Conservation (phyloP, 176 grass and related monocot genomes). For the Echinochloa phyllopogon region DNA sequence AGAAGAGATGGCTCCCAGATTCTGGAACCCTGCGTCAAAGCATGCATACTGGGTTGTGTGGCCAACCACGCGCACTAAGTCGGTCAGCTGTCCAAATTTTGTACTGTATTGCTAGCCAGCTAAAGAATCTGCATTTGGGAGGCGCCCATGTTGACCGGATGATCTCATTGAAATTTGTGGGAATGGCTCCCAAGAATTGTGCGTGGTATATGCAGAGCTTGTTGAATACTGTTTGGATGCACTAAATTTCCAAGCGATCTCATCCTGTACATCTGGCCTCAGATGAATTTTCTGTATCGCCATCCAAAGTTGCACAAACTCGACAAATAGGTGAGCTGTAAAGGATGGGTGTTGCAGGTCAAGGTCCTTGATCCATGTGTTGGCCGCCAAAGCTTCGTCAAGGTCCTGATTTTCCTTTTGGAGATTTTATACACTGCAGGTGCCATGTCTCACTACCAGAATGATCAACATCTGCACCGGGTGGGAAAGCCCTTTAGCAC, state of each 20-base stretch:
- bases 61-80: no score
- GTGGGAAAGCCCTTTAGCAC: no score
- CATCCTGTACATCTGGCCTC: no score
- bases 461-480: no score
- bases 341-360: neutral
- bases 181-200: neutral
- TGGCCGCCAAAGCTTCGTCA: neutral
- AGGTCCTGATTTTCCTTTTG: neutral
- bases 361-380: neutral
- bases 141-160: neutral
- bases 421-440: neutral
- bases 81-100: neutral
- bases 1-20: no score
- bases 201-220: neutral
- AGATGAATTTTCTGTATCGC: neutral
- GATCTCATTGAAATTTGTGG: neutral
- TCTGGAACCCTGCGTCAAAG: no score
- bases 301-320: neutral
- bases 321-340: no score
- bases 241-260: no score
- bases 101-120: neutral
- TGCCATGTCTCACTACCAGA: neutral
- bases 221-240: neutral
- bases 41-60: no score
- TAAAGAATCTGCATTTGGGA: neutral